phyloP scores from a whole-genome alignment of 129 eudicot species.

The sunflower (Helianthus annuus) region HanXRQr2.0-SUNRISE NC_035446.2:11258519-11259018 shows the following conservation, averaged over 20 bases:
- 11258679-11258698: slow-evolving; percentile 14
- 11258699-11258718: slow-evolving; percentile 25
- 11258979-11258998: slow-evolving; percentile 24
- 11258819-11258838: not conserved
- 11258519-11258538: too few species aligned
- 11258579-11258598: too few species aligned
- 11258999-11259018: not conserved
- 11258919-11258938: not conserved
- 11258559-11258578: too few species aligned
- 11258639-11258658: not conserved
- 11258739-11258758: slow-evolving; percentile 32
- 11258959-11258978: slow-evolving; percentile 11
- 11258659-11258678: not conserved
- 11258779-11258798: slow-evolving; percentile 26
- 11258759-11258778: slow-evolving; percentile 16
- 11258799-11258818: not conserved
- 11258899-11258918: not conserved
- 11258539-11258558: too few species aligned
- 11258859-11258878: slow-evolving; percentile 24
- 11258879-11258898: slow-evolving; percentile 17
- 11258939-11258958: slow-evolving; percentile 8
- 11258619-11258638: too few species aligned
- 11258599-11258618: too few species aligned
- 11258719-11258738: slow-evolving; percentile 24
- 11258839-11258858: slow-evolving; percentile 31